A percentile compares a stretch with the other conserved stretches of the same genome.
Conservation (phyloP, 1,284 basidiomycete species). For the Stereum hirsutum region DNA sequence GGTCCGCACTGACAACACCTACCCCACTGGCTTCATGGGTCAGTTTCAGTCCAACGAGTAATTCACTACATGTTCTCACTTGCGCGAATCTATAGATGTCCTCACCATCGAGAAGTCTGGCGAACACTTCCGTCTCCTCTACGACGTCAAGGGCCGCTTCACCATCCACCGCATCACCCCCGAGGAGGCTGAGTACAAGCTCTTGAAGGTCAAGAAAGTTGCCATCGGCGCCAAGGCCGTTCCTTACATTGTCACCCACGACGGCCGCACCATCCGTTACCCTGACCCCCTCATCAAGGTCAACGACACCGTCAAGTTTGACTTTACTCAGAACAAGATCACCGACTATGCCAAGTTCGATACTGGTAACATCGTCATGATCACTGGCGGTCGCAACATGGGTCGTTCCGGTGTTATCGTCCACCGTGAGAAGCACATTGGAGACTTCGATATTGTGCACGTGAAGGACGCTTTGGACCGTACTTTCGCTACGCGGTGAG, state of each 20-base stretch:
- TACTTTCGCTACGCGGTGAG: conserved; percentile 91
- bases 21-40: conserved; percentile 98
- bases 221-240: conserved; percentile 93
- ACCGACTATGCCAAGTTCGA: conserved; percentile 94
- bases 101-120: conserved; percentile 97
- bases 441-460: conserved; percentile 97
- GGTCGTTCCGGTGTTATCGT: conserved; percentile 95
- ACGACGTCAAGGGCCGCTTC: conserved; percentile 99
- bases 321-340: conserved; percentile 94
- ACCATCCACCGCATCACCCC: conserved; percentile 99
- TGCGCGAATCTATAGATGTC: conserved; percentile 55
- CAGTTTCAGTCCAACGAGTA: conserved; percentile 19
- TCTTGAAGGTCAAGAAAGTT: conserved; percentile 91
- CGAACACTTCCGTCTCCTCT: conserved; percentile 99
- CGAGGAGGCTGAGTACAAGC: conserved; percentile 98
- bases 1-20: conserved; percentile 97
- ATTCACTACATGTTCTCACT: background rate
- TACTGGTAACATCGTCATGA: conserved; percentile 95
- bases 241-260: conserved; percentile 97
- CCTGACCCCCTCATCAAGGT: conserved; percentile 94
- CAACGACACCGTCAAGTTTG: conserved; percentile 98
- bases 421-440: conserved; percentile 94
- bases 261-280: conserved; percentile 99
- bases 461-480: conserved; percentile 94
- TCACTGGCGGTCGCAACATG: conserved; percentile 99